A percentile compares a stretch with the other conserved stretches of the same genome.
phyloP scores from a whole-genome alignment of 108 stramenopile genomes.

The Fragilaria crotonensis region DNA sequence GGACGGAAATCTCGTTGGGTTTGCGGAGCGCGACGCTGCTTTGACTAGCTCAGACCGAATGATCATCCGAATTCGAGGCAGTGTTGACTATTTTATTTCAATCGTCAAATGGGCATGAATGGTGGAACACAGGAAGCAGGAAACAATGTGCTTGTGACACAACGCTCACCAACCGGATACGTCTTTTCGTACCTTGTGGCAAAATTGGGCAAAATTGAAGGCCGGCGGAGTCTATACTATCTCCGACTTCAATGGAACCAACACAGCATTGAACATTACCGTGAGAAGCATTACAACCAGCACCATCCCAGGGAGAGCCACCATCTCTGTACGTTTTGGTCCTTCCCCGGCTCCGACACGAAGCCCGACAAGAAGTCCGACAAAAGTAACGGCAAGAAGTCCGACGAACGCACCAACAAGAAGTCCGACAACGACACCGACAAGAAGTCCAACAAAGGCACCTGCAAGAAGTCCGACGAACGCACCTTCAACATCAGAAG shows the following conservation, averaged over 20 bases:
- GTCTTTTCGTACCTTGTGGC: not conserved
- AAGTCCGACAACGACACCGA: not conserved
- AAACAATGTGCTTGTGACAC: slow-evolving; percentile 3
- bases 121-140: slow-evolving; percentile 11
- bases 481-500: not conserved
- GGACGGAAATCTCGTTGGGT: not conserved
- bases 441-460: not conserved
- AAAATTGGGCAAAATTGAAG: slow-evolving; percentile 18
- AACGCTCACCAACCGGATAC: not conserved
- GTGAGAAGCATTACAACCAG: not conserved
- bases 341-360: not conserved
- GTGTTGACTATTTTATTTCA: slow-evolving; percentile 22
- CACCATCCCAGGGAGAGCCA: not conserved
- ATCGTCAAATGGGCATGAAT: slow-evolving; percentile 14
- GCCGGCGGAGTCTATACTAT: slow-evolving; percentile 20
- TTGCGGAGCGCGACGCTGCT: not conserved
- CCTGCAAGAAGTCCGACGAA: not conserved
- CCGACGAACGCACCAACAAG: not conserved
- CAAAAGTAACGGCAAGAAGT: not conserved
- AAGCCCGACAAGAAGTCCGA: not conserved
- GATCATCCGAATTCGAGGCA: not conserved
- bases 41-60: not conserved
- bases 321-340: not conserved
- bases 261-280: not conserved
- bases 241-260: slow-evolving; percentile 8